Evolutionary conservation across 805 yeast species (phyloP).

Genomic region (Candida coquimbonensis): DNA sequence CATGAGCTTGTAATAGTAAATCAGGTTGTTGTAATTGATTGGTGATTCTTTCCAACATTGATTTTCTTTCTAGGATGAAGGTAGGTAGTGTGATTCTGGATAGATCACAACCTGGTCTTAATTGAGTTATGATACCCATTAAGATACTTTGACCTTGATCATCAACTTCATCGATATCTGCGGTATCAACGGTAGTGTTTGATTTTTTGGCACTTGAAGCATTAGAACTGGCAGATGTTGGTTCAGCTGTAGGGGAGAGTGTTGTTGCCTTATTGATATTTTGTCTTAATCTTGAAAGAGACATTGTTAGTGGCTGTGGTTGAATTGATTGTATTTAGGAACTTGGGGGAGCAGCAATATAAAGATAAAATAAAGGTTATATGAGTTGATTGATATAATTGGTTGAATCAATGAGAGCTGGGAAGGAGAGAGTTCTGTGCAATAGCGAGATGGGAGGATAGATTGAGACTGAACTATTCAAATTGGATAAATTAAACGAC

Average conservation of each 20-base stretch:
- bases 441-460: no score
- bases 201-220: conserved; percentile 1
- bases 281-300: conserved; percentile 12
- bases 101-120: conserved; percentile 88
- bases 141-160: conserved; percentile 83
- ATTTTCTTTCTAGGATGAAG: conserved; percentile 87
- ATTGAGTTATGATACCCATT: conserved; percentile 81
- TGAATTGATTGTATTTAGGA: no score
- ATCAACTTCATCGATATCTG: conserved; percentile 89
- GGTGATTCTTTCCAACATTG: conserved; percentile 93
- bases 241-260: background rate
- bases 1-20: conserved; percentile 62
- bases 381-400: no score
- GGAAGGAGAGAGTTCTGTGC: no score
- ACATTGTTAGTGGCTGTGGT: conserved; percentile 4
- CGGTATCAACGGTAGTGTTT: conserved; percentile 29
- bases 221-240: background rate
- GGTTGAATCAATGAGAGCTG: no score
- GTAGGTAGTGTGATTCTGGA: conserved; percentile 92
- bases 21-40: conserved; percentile 81
- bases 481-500: no score
- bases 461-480: no score
- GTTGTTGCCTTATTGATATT: conserved; percentile 3
- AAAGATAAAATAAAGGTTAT: background rate
- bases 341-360: background rate